Conservation (phyloP, 2,329 filamentous ascomycete genomes). For the Trichoderma afroharzianum region DNA sequence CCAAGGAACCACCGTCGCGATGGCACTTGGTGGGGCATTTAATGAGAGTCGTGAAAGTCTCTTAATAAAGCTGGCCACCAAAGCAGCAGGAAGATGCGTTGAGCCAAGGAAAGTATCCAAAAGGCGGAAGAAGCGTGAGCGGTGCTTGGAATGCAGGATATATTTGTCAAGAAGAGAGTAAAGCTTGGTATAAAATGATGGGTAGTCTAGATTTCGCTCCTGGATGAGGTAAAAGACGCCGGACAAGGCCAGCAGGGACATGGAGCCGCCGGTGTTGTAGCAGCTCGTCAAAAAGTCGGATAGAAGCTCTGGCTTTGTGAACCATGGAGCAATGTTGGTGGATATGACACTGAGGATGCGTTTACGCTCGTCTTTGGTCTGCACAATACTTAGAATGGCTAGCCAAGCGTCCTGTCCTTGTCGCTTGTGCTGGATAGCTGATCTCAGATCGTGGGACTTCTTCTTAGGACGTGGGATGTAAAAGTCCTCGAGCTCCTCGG, state of each 20-base stretch:
- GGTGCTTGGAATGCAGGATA: slow-evolving; percentile 88
- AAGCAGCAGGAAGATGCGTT: slow-evolving; percentile 82
- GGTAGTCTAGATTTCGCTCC: slow-evolving; percentile 92
- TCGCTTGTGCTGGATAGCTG: slow-evolving; percentile 68
- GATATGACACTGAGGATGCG: slow-evolving; percentile 71
- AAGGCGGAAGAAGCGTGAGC: slow-evolving; percentile 88
- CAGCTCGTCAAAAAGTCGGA: slow-evolving; percentile 97
- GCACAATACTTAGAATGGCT: slow-evolving; percentile 63
- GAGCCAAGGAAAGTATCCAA: slow-evolving; percentile 87
- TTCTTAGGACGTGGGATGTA: slow-evolving; percentile 63
- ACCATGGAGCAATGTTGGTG: slow-evolving; percentile 81
- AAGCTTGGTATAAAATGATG: slow-evolving; percentile 87
- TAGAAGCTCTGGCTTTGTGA: slow-evolving; percentile 79
- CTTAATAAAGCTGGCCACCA: slow-evolving; percentile 96
- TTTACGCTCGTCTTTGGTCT: slow-evolving; percentile 74
- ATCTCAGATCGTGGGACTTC: slow-evolving; percentile 63
- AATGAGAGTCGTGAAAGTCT: slow-evolving; percentile 79
- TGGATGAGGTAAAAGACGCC: slow-evolving; percentile 94
- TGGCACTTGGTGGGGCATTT: slow-evolving; percentile 83
- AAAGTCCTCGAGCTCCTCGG: slow-evolving; percentile 65
- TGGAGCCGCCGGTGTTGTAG: slow-evolving; percentile 81
- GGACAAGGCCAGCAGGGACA: slow-evolving; percentile 81
- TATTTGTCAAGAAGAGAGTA: slow-evolving; percentile 87
- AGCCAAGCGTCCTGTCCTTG: slow-evolving; percentile 86
- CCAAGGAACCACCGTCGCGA: slow-evolving; percentile 87